Percentiles rank a stretch among this genome's conserved stretches.
Conservation (phyloP, 140 eudicot genomes). For the Stevia rebaudiana region DNA sequence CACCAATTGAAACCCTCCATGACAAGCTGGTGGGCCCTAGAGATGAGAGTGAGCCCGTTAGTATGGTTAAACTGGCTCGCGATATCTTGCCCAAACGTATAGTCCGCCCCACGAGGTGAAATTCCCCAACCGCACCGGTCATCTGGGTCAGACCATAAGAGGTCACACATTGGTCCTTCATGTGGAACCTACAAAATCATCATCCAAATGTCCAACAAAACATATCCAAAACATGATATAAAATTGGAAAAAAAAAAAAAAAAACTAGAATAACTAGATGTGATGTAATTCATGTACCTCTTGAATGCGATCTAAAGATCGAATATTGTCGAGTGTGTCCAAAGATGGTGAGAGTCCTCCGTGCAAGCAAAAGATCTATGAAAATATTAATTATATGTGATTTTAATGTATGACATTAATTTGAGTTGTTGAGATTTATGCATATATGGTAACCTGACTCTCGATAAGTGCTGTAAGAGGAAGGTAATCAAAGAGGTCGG, state of each 20-base stretch:
- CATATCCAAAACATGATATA: background rate
- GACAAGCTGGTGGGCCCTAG: conserved; percentile 81
- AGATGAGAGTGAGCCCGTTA: conserved; percentile 64
- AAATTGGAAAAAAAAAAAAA: background rate
- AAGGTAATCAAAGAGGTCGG: conserved; percentile 84
- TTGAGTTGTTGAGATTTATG: background rate
- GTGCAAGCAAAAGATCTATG: conserved; percentile 76
- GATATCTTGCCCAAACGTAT: conserved; percentile 78
- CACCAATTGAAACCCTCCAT: conserved; percentile 88
- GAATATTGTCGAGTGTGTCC: conserved; percentile 84
- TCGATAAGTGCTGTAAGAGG: conserved; percentile 89
- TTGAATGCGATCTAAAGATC: conserved; percentile 83
- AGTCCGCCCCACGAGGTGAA: conserved; percentile 85
- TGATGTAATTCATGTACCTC: too few species aligned
- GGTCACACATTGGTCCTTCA: conserved; percentile 91
- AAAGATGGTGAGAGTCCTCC: conserved; percentile 91
- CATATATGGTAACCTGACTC: conserved; percentile 90
- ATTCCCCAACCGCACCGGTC: conserved; percentile 88
- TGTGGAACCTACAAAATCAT: conserved; percentile 61
- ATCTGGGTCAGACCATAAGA: conserved; percentile 85
- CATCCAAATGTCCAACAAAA: background rate
- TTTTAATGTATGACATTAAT: background rate
- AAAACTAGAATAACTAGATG: too few species aligned
- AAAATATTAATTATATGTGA: background rate
- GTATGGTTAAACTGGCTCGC: conserved; percentile 76